Evolutionary conservation across 2,329 filamentous ascomycete genomes (phyloP).

Genomic region (Diplodia scrobiculata): DNA sequence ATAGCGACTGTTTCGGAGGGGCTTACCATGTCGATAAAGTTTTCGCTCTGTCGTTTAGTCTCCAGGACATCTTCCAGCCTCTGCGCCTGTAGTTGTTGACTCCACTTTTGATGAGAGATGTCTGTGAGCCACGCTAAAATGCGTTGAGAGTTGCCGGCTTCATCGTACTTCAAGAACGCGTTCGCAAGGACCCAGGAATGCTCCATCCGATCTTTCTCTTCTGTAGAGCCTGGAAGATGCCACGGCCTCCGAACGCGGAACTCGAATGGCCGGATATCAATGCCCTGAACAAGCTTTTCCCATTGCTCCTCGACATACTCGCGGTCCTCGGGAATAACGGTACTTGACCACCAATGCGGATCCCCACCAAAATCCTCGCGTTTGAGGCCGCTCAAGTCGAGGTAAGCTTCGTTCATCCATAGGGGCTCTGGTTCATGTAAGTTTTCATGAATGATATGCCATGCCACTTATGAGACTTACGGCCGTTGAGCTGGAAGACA

Average conservation of each 20-base stretch:
- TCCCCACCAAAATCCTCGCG: constrained; percentile 6
- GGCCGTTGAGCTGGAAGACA: constrained; percentile 26
- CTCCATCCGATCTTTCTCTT: constrained; percentile 5
- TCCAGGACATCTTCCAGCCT: constrained; percentile 43
- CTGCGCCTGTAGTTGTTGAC: constrained; percentile 37
- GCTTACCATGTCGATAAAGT: constrained; percentile 43
- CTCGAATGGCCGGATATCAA: constrained; percentile 20
- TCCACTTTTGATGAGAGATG: constrained; percentile 41
- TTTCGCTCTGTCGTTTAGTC: constrained; percentile 42
- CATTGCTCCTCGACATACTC: constrained; percentile 23
- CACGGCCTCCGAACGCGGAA: constrained; percentile 14
- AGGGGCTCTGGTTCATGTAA: neutral
- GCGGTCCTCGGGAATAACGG: constrained; percentile 20
- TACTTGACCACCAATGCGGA: constrained; percentile 1
- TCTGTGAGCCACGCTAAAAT: constrained; percentile 43
- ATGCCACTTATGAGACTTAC: neutral
- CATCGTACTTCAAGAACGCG: constrained; percentile 39
- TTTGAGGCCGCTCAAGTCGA: constrained; percentile 22
- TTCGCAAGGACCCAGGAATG: constrained; percentile 38
- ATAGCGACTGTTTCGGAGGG: no score
- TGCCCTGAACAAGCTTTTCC: neutral
- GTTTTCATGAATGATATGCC: neutral
- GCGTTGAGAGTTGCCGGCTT: constrained; percentile 36
- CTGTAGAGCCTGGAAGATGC: neutral
- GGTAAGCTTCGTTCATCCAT: constrained; percentile 29